Base-by-base conservation (phyloP, 768 basidiomycete species). In the Kondoa malvinella region DNA sequence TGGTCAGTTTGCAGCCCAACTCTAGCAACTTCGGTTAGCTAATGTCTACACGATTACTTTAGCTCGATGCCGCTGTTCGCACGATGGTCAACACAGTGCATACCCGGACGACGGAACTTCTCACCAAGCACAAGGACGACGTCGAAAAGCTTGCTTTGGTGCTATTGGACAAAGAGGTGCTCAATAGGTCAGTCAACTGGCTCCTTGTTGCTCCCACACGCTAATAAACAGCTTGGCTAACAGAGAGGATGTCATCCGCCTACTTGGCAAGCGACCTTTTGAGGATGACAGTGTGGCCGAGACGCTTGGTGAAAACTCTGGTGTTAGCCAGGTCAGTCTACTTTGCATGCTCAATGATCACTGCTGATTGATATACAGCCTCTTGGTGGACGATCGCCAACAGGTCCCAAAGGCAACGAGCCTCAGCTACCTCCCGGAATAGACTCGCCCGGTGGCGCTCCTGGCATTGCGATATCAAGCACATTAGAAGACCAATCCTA, bases 1-100 rank as follows among this genome's bases (percentile, higher is more conserved):
- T 92, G 82, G n/a, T n/a, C n/a, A n/a, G n/a, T n/a, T n/a, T n/a
- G n/a, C n/a, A n/a, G n/a, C n/a, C n/a, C n/a, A n/a, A n/a, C n/a
- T n/a, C n/a, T n/a, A n/a, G n/a, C n/a, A n/a, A n/a, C n/a, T n/a
- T n/a, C n/a, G n/a, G n/a, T n/a, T n/a, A n/a, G n/a, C n/a, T n/a
- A n/a, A n/a, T n/a, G n/a, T n/a, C n/a, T n/a, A n/a, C n/a, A n/a
- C n/a, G n/a, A n/a, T n/a, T n/a, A n/a, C n/a, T n/a, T n/a, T n/a
- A 50, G 40, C 80, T 97, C 17, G 95, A 99, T 75, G 76, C 76
- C 4, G 86, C 92, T 78, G 92, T 97, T 26, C 86, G 90, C 75
- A 92, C 89, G 81, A 95, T 97, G 92, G 92, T 96, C 73, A 87
- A 85, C 21, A 82, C 81, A 67, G 91, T 92, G 0, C 89, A 97